Percentiles rank a stretch among this genome's conserved stretches.
Conservation (phyloP, 2,329 filamentous ascomycete genomes). For the Calonectria leucothoes region DNA sequence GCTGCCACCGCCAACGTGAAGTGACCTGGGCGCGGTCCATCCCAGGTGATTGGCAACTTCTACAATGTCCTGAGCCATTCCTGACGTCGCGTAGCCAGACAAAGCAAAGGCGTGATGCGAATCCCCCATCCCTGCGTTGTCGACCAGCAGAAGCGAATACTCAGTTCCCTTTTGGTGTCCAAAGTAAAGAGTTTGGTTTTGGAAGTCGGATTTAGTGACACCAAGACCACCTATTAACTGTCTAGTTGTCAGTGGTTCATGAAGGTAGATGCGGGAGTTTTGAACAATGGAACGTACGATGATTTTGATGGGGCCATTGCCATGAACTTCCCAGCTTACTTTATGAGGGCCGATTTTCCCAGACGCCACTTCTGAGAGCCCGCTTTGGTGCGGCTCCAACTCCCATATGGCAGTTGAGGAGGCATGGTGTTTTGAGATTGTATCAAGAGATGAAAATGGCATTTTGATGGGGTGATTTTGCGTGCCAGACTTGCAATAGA, state of each 20-base stretch:
- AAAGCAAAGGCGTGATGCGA: not conserved
- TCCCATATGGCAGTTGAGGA: not conserved
- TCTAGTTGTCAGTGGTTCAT: not conserved
- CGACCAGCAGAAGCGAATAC: not conserved
- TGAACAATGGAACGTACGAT: not conserved
- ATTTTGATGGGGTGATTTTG: not conserved
- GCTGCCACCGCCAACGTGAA: not conserved
- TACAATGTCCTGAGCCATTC: not conserved
- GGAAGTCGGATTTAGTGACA: not conserved
- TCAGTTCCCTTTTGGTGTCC: not conserved
- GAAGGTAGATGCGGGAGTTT: not conserved
- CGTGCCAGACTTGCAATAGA: too few relatives aligned
- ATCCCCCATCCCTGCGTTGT: not conserved
- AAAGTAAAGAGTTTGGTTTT: not conserved
- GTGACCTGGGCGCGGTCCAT: not conserved
- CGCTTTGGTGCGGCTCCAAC: not conserved
- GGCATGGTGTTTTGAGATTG: not conserved
- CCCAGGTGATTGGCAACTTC: not conserved
- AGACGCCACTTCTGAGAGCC: not conserved
- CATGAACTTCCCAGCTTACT: slow-evolving; percentile 1
- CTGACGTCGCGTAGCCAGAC: not conserved
- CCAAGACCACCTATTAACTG: not conserved
- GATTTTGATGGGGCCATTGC: not conserved
- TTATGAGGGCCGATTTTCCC: not conserved
- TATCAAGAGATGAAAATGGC: not conserved